A percentile compares a stretch with the other conserved stretches of the same genome.
These are phyloP conservation scores for Xylariaceae sp. DNA, from an alignment of 2,329 filamentous ascomycete species.

Conservation along the genomic window DNA sequence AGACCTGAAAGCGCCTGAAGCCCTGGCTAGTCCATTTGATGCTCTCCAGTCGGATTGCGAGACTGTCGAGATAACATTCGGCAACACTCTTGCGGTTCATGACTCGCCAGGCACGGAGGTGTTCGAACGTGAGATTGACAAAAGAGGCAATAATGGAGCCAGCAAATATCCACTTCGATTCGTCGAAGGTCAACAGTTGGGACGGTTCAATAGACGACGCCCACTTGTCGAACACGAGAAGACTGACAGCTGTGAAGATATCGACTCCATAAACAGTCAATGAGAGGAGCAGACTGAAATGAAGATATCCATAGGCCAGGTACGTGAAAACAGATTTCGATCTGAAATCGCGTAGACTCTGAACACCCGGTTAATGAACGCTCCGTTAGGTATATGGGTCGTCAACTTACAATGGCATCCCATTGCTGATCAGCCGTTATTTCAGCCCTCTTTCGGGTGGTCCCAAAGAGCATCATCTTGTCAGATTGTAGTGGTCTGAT, in stretches of 20 bases:
- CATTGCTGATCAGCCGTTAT: slow-evolving; percentile 85
- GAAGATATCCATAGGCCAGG: slow-evolving; percentile 82
- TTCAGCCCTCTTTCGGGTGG: slow-evolving; percentile 58
- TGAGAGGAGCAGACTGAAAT: slow-evolving; percentile 74
- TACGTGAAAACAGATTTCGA: slow-evolving; percentile 72
- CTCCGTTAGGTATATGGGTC: neutral
- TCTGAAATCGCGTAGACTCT: slow-evolving; percentile 72
- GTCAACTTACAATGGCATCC: slow-evolving; percentile 73
- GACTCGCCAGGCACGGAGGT: slow-evolving; percentile 73
- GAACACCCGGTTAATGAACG: neutral
- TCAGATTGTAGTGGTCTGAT: slow-evolving; percentile 5
- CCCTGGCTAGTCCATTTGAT: slow-evolving; percentile 75
- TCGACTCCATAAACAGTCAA: slow-evolving; percentile 85
- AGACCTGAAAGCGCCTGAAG: slow-evolving; percentile 88
- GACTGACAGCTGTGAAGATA: slow-evolving; percentile 87
- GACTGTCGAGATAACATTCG: slow-evolving; percentile 84
- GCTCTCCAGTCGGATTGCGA: slow-evolving; percentile 83
- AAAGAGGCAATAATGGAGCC: slow-evolving; percentile 90
- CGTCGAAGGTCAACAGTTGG: slow-evolving; percentile 63
- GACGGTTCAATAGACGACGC: slow-evolving; percentile 77
- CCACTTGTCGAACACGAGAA: slow-evolving; percentile 87
- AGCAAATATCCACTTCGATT: slow-evolving; percentile 94
- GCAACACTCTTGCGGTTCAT: slow-evolving; percentile 84
- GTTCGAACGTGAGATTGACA: slow-evolving; percentile 76
- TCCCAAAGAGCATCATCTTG: slow-evolving; percentile 63